phyloP scores from a whole-genome alignment of 768 basidiomycete genomes.

The Suillus ampliporus region DNA sequence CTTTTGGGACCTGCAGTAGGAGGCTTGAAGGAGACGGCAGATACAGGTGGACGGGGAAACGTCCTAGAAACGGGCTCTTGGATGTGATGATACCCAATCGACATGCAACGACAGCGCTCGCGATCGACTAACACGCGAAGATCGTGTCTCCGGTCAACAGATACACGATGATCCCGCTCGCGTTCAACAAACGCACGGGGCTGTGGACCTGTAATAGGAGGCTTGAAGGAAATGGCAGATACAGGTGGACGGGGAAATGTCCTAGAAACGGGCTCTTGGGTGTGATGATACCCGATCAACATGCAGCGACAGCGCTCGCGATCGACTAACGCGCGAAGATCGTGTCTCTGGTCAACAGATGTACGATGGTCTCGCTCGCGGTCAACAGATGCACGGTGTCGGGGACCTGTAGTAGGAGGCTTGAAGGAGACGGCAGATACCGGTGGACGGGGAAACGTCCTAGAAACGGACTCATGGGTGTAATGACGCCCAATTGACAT shows the following conservation, averaged over 20 bases:
- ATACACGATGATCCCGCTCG: neutral
- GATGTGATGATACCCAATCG: neutral
- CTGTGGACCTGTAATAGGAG: neutral
- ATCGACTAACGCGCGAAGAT: neutral
- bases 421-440: conserved; percentile 9
- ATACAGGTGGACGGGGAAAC: conserved; percentile 3
- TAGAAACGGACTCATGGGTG: neutral
- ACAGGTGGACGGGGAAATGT: conserved; percentile 4
- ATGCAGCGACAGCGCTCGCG: neutral
- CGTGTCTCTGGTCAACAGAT: neutral
- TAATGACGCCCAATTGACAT: neutral
- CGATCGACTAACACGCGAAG: neutral
- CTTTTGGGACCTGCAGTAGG: neutral
- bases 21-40: conserved; percentile 8
- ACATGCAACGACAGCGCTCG: neutral
- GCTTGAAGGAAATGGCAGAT: conserved; percentile 7
- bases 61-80: neutral
- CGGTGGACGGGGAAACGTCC: conserved; percentile 1
- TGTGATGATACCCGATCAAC: neutral
- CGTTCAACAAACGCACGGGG: conserved; percentile 1
- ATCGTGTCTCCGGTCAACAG: neutral
- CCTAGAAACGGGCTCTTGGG: neutral
- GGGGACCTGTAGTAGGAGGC: neutral
- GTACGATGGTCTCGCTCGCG: neutral
- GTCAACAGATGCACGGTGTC: neutral